phyloP scores from a whole-genome alignment of 176 grass and related monocot species.

The Triticum dicoccoides region DNA sequence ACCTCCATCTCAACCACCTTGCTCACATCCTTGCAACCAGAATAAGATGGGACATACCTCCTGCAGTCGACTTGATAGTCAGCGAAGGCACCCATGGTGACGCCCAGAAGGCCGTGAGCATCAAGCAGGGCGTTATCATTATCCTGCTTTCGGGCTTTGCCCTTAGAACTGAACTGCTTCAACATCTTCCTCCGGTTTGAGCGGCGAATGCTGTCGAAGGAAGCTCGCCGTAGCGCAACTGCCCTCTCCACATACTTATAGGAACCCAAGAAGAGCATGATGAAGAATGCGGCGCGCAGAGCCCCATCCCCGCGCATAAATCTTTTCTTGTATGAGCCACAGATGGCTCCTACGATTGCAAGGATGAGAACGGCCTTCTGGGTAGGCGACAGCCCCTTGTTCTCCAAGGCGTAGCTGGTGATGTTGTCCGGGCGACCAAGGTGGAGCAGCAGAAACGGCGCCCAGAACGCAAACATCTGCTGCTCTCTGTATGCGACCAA shows the following conservation, averaged over 20 bases:
- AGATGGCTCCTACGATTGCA: not conserved
- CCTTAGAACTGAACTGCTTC: not conserved
- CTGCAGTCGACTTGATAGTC: not conserved
- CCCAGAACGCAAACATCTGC: not conserved
- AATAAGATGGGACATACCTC: not conserved
- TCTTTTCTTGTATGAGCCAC: not conserved
- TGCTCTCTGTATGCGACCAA: too few relatives aligned
- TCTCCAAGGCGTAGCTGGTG: conserved; percentile 32
- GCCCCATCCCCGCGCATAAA: not conserved
- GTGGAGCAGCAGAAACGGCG: conserved; percentile 10
- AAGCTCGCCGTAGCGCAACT: too few relatives aligned
- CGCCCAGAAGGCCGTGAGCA: not conserved
- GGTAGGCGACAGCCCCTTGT: not conserved
- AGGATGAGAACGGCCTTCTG: not conserved
- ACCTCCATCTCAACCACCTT: conserved; percentile 19
- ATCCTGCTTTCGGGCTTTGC: too few relatives aligned
- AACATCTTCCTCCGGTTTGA: not conserved
- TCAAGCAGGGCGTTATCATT: not conserved
- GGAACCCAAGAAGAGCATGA: not conserved
- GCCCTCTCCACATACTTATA: too few relatives aligned
- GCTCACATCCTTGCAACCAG: not conserved
- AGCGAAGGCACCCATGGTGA: not conserved
- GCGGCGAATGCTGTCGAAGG: not conserved
- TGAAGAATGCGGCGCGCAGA: too few relatives aligned
- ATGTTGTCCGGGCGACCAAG: conserved; percentile 43